Evolutionary conservation across 495 filamentous ascomycete genomes (phyloP).

Genomic region (Xylaria telfairii): DNA sequence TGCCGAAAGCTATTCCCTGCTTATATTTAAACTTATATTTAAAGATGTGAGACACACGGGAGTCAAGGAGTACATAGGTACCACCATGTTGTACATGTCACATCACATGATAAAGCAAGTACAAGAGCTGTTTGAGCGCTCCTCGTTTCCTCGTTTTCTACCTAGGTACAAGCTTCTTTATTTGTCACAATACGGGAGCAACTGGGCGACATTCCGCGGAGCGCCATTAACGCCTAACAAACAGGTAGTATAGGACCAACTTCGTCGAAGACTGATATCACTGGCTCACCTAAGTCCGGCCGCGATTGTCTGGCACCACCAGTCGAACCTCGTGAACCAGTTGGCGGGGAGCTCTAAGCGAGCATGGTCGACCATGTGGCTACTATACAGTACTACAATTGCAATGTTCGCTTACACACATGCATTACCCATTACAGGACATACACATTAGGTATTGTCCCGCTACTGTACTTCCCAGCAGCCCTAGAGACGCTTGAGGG

Average conservation of each 20-base stretch:
- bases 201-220: not conserved
- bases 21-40: too few relatives aligned
- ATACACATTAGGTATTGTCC: too few relatives aligned
- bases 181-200: not conserved
- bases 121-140: not conserved
- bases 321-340: not conserved
- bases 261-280: not conserved
- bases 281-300: not conserved
- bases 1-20: not conserved
- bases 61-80: too few relatives aligned
- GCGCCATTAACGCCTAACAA: not conserved
- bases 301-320: not conserved
- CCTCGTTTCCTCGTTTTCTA: too few relatives aligned
- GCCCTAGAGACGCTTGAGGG: not conserved
- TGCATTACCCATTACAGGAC: too few relatives aligned
- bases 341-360: slow-evolving; percentile 6
- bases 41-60: too few relatives aligned
- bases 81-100: slow-evolving; percentile 7
- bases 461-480: not conserved
- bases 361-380: slow-evolving; percentile 1
- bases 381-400: too few relatives aligned
- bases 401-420: slow-evolving; percentile 9
- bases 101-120: slow-evolving; percentile 1
- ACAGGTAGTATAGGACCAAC: not conserved
- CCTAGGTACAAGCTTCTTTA: slow-evolving; percentile 18